Conservation (phyloP, 2,329 filamentous ascomycete species). For the Trichocomaceae sp. region DNA sequence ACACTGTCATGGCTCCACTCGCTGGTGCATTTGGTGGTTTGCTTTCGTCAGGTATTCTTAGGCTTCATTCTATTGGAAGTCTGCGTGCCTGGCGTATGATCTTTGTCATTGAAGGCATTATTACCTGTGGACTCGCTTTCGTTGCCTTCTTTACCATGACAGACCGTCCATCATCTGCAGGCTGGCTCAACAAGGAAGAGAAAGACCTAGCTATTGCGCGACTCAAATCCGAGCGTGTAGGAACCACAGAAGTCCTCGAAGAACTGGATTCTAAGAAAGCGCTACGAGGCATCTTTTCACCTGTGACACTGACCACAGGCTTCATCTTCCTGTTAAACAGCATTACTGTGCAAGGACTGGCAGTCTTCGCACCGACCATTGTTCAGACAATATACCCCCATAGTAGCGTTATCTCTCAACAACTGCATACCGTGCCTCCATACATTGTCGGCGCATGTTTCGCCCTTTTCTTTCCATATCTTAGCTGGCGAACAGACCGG, state of each 20-base stretch:
- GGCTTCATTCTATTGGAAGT: conserved; percentile 48
- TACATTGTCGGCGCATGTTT: conserved; percentile 71
- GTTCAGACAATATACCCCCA: conserved; percentile 61
- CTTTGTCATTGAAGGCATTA: conserved; percentile 56
- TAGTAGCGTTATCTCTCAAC: conserved; percentile 53
- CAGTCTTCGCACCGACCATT: conserved; percentile 69
- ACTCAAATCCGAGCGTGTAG: conserved; percentile 58
- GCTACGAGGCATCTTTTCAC: conserved; percentile 56
- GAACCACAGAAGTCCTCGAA: conserved; percentile 57
- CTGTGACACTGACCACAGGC: conserved; percentile 52
- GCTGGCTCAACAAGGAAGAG: conserved; percentile 65
- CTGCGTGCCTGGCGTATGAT: conserved; percentile 53
- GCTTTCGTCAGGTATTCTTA: conserved; percentile 54
- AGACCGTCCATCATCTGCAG: conserved; percentile 66
- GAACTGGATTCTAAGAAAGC: conserved; percentile 55
- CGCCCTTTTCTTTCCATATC: conserved; percentile 64
- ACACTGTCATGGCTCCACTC: conserved; percentile 67
- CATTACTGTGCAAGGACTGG: conserved; percentile 56
- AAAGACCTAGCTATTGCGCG: conserved; percentile 59
- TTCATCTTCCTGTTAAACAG: conserved; percentile 60
- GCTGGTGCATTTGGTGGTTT: conserved; percentile 59
- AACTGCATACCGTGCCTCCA: conserved; percentile 50
- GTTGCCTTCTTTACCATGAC: conserved; percentile 60
- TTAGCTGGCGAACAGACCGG: conserved; percentile 67
- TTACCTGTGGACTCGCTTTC: conserved; percentile 57